Base-by-base conservation (phyloP, 2,329 filamentous ascomycete genomes). In the Aspergillus fischeri region DNA sequence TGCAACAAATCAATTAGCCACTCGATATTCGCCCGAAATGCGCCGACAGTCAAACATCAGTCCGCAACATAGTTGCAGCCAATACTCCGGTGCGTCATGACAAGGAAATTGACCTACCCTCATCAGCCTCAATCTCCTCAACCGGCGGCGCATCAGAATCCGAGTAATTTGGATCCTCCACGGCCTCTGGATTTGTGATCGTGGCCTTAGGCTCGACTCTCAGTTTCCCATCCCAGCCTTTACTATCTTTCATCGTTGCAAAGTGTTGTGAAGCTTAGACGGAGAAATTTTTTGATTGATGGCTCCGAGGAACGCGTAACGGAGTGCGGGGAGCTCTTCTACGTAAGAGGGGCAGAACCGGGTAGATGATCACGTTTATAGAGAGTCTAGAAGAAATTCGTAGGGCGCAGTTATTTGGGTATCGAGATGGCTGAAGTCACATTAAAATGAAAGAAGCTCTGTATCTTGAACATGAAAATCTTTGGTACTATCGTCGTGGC, bases 121-220 rank as follows among this genome's bases (percentile, higher is more conserved):
- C 91, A 69, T 96, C 92, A 6, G 91, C 89, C 27, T 84, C 81
- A 57, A 96, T 91, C 69, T 88, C 81, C 57, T 95, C 89, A 51
- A 88, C 87, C 0, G 84, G 85, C 60, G 89, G 76, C 21, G 80
- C 82, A 61, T 84, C 82, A 21, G 83, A 84, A 64, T 90, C 92
- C 17, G 90, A 94, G 70, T 93, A 91, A 53, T 96, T 92, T 0
- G 90, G 86, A 67, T 97, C 92, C 47, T 89, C 89, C 52, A 96
- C 75, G 9, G 89, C 90, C 69, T 94, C 91, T 2, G 91, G 89
- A 68, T 96, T 95, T 25, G 83, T 80, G 49, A 95, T 78, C 32
- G 85, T 78, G 2, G 86, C 81, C 69, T 84, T 87, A 67, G 86
- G 86, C 60, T 89, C 86, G 52, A 96, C 77, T 45, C 77, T 67